phyloP scores from a whole-genome alignment of 106 monocot species.

The Vanilla planifolia region DNA sequence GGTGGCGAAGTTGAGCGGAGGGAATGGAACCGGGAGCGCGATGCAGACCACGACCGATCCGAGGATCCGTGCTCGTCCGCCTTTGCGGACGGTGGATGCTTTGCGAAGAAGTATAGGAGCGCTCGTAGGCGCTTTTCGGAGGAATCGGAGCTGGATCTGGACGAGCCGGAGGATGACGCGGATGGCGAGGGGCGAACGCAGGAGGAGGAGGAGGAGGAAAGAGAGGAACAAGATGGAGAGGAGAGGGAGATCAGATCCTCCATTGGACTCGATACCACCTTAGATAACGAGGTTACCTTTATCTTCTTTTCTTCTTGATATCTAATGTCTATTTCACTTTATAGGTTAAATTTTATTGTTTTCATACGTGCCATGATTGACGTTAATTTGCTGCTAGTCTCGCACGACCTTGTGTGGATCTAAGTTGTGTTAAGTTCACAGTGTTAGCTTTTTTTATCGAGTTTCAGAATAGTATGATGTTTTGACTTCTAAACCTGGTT shows the following conservation, averaged over 20 bases:
- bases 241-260: slow-evolving; percentile 44
- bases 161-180: slow-evolving; percentile 24
- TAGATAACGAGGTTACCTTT: slow-evolving; percentile 45
- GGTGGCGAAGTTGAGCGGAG: slow-evolving; percentile 77
- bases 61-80: slow-evolving; percentile 59
- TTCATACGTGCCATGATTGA: no score
- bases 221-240: neutral
- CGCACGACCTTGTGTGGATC: no score
- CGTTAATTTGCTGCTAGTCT: no score
- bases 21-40: slow-evolving; percentile 65
- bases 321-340: no score
- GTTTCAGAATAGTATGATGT: no score
- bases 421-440: no score
- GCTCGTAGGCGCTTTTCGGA: slow-evolving; percentile 1
- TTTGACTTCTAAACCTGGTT: no score
- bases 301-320: neutral
- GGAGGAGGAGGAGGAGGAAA: slow-evolving; percentile 21
- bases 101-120: slow-evolving; percentile 17
- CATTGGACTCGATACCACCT: slow-evolving; percentile 37
- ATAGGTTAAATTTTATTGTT: no score
- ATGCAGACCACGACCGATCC: slow-evolving; percentile 30
- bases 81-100: slow-evolving; percentile 49
- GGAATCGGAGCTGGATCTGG: slow-evolving; percentile 25
- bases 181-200: slow-evolving; percentile 12
- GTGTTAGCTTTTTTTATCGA: no score